Conservation (phyloP, 176 grass and related monocot genomes). For the Raddia distichophylla region DNA sequence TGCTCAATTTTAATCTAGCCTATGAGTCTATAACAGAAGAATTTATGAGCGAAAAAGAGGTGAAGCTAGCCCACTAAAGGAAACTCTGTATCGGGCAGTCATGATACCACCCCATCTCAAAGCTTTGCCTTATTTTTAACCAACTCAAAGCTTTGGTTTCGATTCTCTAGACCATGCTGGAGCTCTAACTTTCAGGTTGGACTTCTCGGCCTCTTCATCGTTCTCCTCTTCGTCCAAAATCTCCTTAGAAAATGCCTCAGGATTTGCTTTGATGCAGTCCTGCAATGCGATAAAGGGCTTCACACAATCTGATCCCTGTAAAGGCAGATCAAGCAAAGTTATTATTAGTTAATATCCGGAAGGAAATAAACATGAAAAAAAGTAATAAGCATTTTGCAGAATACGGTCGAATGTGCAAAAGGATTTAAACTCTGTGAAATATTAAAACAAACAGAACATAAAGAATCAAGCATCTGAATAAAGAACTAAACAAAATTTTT, state of each 20-base stretch:
- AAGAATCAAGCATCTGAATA: not conserved
- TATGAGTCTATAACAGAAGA: not conserved
- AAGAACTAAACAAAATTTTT: not conserved
- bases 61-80: conserved; percentile 7
- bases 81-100: conserved; percentile 26
- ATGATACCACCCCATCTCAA: conserved; percentile 38
- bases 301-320: conserved; percentile 94
- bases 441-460: not conserved
- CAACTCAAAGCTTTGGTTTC: conserved; percentile 64
- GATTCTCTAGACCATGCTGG: conserved; percentile 89
- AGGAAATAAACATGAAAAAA: not conserved
- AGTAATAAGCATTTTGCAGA: not conserved
- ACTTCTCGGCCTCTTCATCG: conserved; percentile 58
- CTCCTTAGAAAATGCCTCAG: conserved; percentile 92
- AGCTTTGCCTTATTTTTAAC: conserved; percentile 32
- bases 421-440: conserved; percentile 2
- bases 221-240: conserved; percentile 75
- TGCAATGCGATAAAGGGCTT: conserved; percentile 78
- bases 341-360: not conserved
- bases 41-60: not conserved
- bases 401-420: not conserved
- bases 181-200: conserved; percentile 62
- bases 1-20: conserved; percentile 22
- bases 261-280: conserved; percentile 83
- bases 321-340: conserved; percentile 21